Conservation (phyloP, 139 green algal genomes). For the Chlorella vulgaris region DNA sequence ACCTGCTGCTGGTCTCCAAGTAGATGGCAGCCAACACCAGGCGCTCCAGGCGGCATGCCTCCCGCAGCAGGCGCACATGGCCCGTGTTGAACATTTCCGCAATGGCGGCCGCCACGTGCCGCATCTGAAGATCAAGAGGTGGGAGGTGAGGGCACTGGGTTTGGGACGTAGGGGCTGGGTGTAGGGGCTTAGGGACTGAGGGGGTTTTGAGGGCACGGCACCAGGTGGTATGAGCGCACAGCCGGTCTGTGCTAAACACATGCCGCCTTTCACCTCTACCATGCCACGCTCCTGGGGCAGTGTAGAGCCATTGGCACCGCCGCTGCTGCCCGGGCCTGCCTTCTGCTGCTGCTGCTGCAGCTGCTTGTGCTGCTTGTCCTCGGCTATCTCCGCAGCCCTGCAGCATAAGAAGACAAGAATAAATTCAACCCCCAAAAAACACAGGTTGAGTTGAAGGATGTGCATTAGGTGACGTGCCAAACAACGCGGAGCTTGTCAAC, state of each 20-base stretch:
- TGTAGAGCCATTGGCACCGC: not conserved
- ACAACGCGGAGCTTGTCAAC: too few species aligned
- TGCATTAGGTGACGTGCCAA: too few species aligned
- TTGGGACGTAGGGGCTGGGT: not conserved
- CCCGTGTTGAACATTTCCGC: constrained; percentile 65
- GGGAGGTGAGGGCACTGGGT: not conserved
- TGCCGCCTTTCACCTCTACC: constrained; percentile 13
- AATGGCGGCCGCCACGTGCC: constrained; percentile 58
- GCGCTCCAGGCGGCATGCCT: constrained; percentile 59
- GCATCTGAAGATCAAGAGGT: constrained; percentile 30
- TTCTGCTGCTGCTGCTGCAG: constrained; percentile 24
- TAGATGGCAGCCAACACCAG: constrained; percentile 71
- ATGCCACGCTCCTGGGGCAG: constrained; percentile 8
- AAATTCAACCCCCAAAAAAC: too few species aligned
- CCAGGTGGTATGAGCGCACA: not conserved
- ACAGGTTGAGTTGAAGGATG: too few species aligned
- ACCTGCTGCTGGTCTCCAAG: constrained; percentile 58
- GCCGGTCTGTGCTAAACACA: not conserved
- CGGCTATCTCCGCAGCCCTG: constrained; percentile 49
- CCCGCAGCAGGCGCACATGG: constrained; percentile 69
- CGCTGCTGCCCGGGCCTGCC: constrained; percentile 5
- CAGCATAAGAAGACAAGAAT: too few species aligned
- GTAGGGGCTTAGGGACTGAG: too few species aligned
- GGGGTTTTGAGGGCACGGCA: too few species aligned
- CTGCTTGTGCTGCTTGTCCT: constrained; percentile 29